Evolutionary conservation across 495 filamentous ascomycete species (phyloP).

Genomic region (Aspergillus ostianus): DNA sequence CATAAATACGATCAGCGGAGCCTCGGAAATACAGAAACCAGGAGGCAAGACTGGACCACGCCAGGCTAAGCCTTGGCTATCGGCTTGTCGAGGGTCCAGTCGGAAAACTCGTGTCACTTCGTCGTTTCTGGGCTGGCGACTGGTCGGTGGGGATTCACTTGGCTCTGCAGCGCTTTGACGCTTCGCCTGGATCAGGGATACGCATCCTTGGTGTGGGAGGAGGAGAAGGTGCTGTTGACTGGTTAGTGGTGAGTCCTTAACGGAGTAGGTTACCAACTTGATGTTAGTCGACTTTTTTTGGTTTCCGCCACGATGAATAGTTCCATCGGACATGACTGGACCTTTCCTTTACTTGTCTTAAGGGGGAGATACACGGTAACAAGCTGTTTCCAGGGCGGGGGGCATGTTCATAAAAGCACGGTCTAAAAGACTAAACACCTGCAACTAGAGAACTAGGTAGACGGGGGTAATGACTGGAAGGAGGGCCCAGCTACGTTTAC

Average conservation of each 20-base stretch:
- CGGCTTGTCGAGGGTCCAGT: conserved; percentile 13
- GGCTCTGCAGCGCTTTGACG: conserved; percentile 25
- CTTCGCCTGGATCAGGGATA: conserved; percentile 16
- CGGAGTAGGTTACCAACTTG: too few species aligned
- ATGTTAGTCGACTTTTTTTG: too few species aligned
- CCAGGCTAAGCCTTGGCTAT: conserved; percentile 24
- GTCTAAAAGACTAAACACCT: neutral
- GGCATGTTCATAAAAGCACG: neutral
- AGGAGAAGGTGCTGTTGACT: neutral
- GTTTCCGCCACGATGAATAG: neutral
- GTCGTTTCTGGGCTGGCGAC: neutral
- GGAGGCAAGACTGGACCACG: conserved; percentile 4
- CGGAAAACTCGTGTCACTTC: conserved; percentile 18
- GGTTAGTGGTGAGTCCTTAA: neutral
- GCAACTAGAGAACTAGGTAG: neutral
- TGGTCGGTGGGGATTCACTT: conserved; percentile 19
- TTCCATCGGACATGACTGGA: neutral
- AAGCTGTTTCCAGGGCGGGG: neutral
- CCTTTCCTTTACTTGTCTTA: too few species aligned
- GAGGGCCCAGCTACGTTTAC: neutral
- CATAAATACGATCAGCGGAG: neutral
- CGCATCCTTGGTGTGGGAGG: conserved; percentile 6
- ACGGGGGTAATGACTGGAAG: neutral
- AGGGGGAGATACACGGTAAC: too few species aligned
- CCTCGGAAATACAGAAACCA: conserved; percentile 1